Percentiles rank a stretch among this genome's conserved stretches.
phyloP scores from a whole-genome alignment of 2,329 filamentous ascomycete genomes.

The Esteya vermicola region DNA sequence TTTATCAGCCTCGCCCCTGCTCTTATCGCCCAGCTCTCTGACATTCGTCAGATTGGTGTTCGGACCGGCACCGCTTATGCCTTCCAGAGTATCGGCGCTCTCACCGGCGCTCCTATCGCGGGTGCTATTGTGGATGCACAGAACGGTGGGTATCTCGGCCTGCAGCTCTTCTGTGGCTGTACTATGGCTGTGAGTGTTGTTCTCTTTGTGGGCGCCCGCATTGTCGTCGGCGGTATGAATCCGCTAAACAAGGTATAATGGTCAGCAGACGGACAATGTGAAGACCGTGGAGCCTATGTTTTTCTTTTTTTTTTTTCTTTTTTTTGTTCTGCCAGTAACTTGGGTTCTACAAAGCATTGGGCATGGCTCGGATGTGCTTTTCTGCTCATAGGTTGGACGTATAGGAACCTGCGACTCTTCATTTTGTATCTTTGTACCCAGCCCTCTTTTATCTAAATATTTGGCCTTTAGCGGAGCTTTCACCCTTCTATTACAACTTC shows the following conservation, averaged over 20 bases:
- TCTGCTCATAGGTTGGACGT: no score
- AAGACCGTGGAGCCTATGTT: no score
- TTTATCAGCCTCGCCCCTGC: slow-evolving; percentile 45
- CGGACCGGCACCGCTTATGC: slow-evolving; percentile 43
- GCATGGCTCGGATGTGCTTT: no score
- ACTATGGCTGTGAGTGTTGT: slow-evolving; percentile 18
- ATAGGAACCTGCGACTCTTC: no score
- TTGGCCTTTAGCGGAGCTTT: not conserved
- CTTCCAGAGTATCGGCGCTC: slow-evolving; percentile 38
- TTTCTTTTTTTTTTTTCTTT: not conserved
- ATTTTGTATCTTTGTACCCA: no score
- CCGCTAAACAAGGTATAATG: slow-evolving; percentile 10
- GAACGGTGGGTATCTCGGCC: slow-evolving; percentile 29
- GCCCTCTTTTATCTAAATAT: not conserved
- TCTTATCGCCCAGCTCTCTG: slow-evolving; percentile 44
- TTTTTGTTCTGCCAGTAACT: not conserved
- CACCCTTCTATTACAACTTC: no score
- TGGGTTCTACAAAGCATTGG: no score
- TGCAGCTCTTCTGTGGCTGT: slow-evolving; percentile 43
- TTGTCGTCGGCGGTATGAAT: slow-evolving; percentile 14
- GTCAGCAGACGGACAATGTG: no score
- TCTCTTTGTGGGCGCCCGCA: slow-evolving; percentile 13
- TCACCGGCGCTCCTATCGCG: slow-evolving; percentile 44
- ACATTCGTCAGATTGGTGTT: slow-evolving; percentile 44
- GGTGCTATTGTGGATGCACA: slow-evolving; percentile 31